Evolutionary conservation across 345 rosid species (phyloP), one percentile per base, ranked within the genome.

Genomic region (Acer yangbiense): DNA sequence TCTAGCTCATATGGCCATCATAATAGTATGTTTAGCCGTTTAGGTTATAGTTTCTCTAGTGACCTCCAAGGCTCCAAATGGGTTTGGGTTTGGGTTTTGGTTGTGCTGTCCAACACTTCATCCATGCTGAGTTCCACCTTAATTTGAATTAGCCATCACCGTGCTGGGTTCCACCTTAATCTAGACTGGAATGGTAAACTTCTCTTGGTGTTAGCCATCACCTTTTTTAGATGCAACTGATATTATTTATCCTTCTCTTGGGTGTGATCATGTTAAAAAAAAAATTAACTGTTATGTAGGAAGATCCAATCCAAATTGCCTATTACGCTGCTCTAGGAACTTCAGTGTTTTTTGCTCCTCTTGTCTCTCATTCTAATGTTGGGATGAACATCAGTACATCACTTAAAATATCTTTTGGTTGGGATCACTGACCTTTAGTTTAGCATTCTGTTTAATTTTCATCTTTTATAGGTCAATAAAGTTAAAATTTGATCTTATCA

Each of bases 71-170:
- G 52, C 60, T 25, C 10, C 41, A 72, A n/a, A 21, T 61, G 0
- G 6, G 67, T 44, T 43, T 61, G 0, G 6, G 67, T 44, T 43
- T 61, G 41, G 67, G 41, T 43, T 60, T 54, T 6, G 12, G 54
- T 71, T 71, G 48, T 55, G 4, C 73, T 52, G 29, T 73, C 21
- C 52, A 72, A 57, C 16, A 65, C 32, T 72, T 20, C 39, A 39
- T 39, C 65, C 66, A 12, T 58, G 66, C 20, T 71, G 8, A 54
- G 11, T 72, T 55, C 48, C 75, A 35, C 32, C 65, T 57, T 55
- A 20, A 4, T 25, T 39, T 73, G n/a, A 35, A 35, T 35, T 35
- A 35, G 39, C 39, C 6, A 35, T 35, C 39, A 35, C 39, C 6
- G 3, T 35, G 39, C 39, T 35, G 39, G 39, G 39, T 35, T 35